Base-by-base conservation (phyloP, 2,329 filamentous ascomycete species). In the Pestalotiopsis sp. region DNA sequence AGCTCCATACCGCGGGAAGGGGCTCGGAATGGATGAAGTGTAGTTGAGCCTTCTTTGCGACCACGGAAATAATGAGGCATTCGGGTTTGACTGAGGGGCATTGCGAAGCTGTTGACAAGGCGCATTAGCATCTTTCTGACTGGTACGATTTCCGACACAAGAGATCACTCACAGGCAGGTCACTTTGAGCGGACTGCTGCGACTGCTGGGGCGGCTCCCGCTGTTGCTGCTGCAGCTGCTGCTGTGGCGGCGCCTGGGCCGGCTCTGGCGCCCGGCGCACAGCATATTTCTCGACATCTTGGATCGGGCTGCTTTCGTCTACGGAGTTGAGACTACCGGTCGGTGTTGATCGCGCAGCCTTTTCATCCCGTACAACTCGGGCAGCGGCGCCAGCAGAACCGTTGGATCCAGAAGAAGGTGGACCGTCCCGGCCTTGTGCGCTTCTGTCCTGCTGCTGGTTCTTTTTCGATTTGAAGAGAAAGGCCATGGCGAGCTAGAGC, bases 1-100 rank as follows among this genome's bases (percentile, higher is more conserved):
- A 65, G 97, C 94, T 78, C 96, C 96, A 87, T 99, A 99, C 79
- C 96, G 91, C 14, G 96, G 96, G 75, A 99, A 99, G 0, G 96
- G 96, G 73, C 93, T 95, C 12, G 91, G 88, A 76, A 94, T 91
- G 2, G 91, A 88, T 4, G 93, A 90, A 17, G 93, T 93, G 79
- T 97, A 97, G 72, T 92, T 95, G 66, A 99, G 81, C 67, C 93
- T 90, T 69, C 94, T 91, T 78, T 97, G 93, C 71, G 95, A 97
- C 96, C 96, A 99, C 0, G 96, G 96, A 77, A 98, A 99, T 67
- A 97, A 89, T 4, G 94, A 94, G 55, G 91, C 85, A 79, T 95
- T 96, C 55, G 90, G 87, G 71, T 89, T 87, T 72, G 71, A 74
- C 27, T 71, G 73, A 23, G 71, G 69, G 59, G 69, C 36, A 76